phyloP scores from a whole-genome alignment of 345 rosid genomes.

The Eucalyptus globulus region DNA sequence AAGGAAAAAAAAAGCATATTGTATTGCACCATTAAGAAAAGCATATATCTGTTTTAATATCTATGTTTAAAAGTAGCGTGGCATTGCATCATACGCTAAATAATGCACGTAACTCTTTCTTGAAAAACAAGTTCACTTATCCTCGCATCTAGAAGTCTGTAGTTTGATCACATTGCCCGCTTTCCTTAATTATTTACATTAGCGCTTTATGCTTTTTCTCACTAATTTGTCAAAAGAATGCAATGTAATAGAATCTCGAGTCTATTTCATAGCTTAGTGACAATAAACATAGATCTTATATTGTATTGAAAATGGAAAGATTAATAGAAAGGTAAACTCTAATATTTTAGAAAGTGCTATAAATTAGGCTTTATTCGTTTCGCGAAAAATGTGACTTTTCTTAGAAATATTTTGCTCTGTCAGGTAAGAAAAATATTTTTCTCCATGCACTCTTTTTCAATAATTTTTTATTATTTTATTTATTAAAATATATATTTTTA shows the following conservation, averaged over 20 bases:
- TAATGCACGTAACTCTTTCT: neutral
- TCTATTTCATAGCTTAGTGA: neutral
- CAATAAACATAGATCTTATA: no score
- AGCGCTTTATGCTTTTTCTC: neutral
- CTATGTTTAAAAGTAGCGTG: accelerated
- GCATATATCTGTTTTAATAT: neutral
- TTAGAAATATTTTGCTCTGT: accelerated
- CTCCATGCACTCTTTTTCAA: no score
- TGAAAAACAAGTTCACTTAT: neutral
- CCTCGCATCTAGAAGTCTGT: neutral
- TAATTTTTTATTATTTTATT: no score
- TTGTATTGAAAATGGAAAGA: no score
- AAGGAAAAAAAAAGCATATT: neutral
- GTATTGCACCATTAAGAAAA: neutral
- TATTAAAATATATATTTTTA: no score
- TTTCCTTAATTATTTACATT: neutral
- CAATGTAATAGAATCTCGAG: neutral
- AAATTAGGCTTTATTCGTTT: no score
- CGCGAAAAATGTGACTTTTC: no score
- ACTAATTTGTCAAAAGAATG: neutral
- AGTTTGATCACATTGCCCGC: accelerated
- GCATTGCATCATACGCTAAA: no score
- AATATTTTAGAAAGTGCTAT: no score
- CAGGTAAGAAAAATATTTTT: no score
- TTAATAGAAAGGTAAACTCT: no score